Percentiles rank a stretch among this genome's conserved stretches.
phyloP scores from a whole-genome alignment of 345 rosid genomes.

The Firmiana major region DNA sequence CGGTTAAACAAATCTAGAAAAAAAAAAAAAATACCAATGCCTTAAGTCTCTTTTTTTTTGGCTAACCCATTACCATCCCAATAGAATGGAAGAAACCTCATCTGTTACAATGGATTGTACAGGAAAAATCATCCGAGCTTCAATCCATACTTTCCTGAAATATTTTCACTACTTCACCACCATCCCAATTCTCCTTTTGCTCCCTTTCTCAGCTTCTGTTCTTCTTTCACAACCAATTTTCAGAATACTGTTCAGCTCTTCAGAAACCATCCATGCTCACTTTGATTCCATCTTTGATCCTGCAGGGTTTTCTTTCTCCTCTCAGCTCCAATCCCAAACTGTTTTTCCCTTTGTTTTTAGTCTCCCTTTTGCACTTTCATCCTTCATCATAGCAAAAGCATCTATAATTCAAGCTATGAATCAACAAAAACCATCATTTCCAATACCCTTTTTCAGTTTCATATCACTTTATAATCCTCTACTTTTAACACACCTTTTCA shows the following conservation, averaged over 20 bases:
- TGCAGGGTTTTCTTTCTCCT: background rate
- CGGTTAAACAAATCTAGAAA: background rate
- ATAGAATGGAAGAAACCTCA: background rate
- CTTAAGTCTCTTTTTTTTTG: background rate
- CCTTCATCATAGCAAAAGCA: conserved; percentile 33
- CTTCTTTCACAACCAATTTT: conserved; percentile 22
- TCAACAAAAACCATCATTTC: conserved; percentile 7
- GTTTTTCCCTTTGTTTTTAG: background rate
- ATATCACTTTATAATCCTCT: conserved; percentile 19
- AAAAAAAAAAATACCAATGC: background rate
- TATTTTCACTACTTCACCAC: conserved; percentile 24
- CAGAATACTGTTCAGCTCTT: background rate
- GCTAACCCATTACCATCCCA: background rate
- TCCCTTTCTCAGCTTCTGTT: conserved; percentile 43
- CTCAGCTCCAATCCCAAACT: background rate
- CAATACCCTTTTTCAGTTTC: background rate
- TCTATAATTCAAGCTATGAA: conserved; percentile 25
- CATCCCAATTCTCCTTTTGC: conserved; percentile 26
- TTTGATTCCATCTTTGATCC: background rate
- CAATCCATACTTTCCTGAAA: conserved; percentile 41
- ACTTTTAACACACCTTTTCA: conserved; percentile 24
- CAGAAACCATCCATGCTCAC: background rate
- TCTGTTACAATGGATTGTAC: conserved; percentile 22
- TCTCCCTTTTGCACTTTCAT: conserved; percentile 25
- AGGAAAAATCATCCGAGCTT: conserved; percentile 31